Evolutionary conservation across 2,329 filamentous ascomycete genomes (phyloP), one percentile per base, ranked within the genome.

Genomic region (Helminthosporium solani): DNA sequence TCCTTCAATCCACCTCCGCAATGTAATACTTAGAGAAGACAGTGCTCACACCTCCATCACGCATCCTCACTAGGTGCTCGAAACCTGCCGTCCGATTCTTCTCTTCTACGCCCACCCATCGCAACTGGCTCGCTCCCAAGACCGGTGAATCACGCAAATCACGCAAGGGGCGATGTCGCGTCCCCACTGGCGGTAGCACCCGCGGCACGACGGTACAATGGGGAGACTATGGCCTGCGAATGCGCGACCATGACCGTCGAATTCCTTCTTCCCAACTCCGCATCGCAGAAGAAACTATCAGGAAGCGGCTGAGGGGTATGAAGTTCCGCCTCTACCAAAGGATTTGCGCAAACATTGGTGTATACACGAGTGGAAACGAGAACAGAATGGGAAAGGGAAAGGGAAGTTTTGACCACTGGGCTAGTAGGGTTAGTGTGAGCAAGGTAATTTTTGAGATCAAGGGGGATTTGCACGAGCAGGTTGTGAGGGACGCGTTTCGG

Each of bases 381-480:
- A 87, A 90, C 70, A 87, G 94, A 81, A 99, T 99, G 95, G 94
- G 94, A 70, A 99, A 97, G 75, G 94, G 94, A 74, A 99, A 99
- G 71, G 94, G 94, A 60, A 88, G 86, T 52, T 97, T 99, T 67
- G 94, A 99, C 70, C 89, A 95, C 67, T 99, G 94, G 94, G 90
- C 92, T 3, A 83, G 87, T 18, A 84, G 92, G 71, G 85, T 97
- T 57, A 84, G 90, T 7, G 89, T 97, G 41, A 96, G 88, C 73
- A 88, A 94, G 70, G 83, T 99, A 39, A 77, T 96, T 16, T 95
- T 99, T 58, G 94, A 99, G 73, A 75, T 99, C 57, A 90, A 90
- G 72, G 94, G 94, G 36, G 83, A 90, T 60, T 67, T 97, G 54
- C 94, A 99, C 80, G 94, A 99, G 77, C 88, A 96, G 75, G 84